Conservation (phyloP, 2,329 filamentous ascomycete genomes). For the Cercospora zeina region DNA sequence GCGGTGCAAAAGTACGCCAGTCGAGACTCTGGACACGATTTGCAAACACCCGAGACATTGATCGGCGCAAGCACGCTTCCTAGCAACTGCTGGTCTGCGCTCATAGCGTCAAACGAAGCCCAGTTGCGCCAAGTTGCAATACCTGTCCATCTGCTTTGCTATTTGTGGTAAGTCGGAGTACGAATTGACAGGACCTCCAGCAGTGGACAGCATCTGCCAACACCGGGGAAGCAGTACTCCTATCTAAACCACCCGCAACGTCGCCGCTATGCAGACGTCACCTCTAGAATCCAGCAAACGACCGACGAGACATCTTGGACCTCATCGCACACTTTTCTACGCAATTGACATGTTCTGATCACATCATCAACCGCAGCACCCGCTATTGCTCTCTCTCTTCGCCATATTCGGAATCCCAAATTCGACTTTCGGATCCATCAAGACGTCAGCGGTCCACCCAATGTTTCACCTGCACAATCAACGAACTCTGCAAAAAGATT, state of each 20-base stretch:
- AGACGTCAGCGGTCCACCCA: neutral
- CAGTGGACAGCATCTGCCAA: neutral
- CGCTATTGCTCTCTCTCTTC: neutral
- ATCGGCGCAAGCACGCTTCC: neutral
- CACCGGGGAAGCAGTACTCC: neutral
- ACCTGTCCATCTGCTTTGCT: neutral
- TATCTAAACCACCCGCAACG: neutral
- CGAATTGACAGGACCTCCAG: neutral
- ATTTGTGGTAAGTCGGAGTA: neutral
- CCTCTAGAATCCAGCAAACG: neutral
- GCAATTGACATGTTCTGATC: neutral
- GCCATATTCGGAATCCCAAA: neutral
- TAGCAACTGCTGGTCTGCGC: constrained; percentile 2
- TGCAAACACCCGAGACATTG: neutral
- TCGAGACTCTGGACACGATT: neutral
- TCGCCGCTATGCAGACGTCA: neutral
- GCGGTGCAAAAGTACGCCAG: neutral
- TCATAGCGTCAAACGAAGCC: neutral
- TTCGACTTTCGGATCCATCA: neutral
- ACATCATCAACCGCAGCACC: neutral
- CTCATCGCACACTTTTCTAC: neutral
- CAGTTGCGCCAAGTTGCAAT: neutral
- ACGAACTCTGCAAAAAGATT: neutral
- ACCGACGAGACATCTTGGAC: neutral
- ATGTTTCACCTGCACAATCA: neutral